Conservation (phyloP, 2,329 filamentous ascomycete species). For the Xylariaceae sp. region DNA sequence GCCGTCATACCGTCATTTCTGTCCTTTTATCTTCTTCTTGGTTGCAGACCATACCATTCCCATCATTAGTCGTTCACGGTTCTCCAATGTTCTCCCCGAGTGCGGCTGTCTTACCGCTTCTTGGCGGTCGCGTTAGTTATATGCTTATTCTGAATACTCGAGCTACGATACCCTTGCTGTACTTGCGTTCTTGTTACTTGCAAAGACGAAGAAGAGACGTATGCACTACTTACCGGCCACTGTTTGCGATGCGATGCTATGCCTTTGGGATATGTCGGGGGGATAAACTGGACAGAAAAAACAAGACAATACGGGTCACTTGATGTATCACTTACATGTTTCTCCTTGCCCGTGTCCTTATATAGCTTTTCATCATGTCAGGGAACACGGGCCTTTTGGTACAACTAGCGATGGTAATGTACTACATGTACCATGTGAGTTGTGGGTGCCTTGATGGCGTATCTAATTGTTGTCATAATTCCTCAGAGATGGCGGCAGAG, state of each 20-base stretch:
- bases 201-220: slow-evolving; percentile 12
- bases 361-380: no score
- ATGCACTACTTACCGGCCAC: slow-evolving; percentile 7
- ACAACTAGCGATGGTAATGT: no score
- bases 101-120: slow-evolving; percentile 14
- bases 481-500: no score
- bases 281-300: slow-evolving; percentile 4
- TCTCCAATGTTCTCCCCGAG: slow-evolving; percentile 13
- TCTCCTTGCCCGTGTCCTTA: no score
- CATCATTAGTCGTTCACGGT: slow-evolving; percentile 12
- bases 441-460: no score
- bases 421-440: no score
- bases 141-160: slow-evolving; percentile 15
- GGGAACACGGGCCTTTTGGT: no score
- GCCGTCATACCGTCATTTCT: slow-evolving; percentile 14
- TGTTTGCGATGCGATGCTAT: slow-evolving; percentile 8
- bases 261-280: slow-evolving; percentile 1
- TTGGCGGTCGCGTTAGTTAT: slow-evolving; percentile 14
- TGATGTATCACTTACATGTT: no score
- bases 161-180: slow-evolving; percentile 19
- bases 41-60: slow-evolving; percentile 11
- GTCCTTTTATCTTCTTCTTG: slow-evolving; percentile 14
- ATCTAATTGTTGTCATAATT: no score
- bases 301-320: no score
- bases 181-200: slow-evolving; percentile 13